Conservation (phyloP, 768 basidiomycete genomes). For the Fomitopsis serialis region DNA sequence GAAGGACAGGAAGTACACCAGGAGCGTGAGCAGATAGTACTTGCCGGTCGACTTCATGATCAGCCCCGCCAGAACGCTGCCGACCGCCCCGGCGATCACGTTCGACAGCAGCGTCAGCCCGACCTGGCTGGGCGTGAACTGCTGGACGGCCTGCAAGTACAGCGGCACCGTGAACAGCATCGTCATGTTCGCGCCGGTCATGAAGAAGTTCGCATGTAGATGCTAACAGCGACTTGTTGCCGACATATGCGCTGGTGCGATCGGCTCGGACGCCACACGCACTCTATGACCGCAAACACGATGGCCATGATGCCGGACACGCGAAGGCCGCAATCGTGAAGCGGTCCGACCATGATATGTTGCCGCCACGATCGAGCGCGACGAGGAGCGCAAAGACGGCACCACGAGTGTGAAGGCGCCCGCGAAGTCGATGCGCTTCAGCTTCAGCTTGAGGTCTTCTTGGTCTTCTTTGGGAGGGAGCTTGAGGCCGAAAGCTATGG, state of each 20-base stretch:
- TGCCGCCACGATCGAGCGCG: conserved; percentile 41
- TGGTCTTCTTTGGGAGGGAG: conserved; percentile 34
- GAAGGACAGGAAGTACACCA: conserved; percentile 33
- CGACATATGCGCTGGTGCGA: conserved; percentile 53
- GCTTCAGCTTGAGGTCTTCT: conserved; percentile 41
- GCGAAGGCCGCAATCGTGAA: conserved; percentile 17
- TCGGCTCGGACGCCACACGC: conserved; percentile 49
- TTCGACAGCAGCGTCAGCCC: conserved; percentile 48
- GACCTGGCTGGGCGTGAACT: conserved; percentile 40
- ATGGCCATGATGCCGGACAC: conserved; percentile 10
- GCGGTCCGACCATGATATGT: conserved; percentile 24
- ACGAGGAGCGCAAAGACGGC: conserved; percentile 52
- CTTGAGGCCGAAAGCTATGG: conserved; percentile 50
- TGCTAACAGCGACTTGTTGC: conserved; percentile 43
- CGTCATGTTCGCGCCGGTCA: conserved; percentile 37
- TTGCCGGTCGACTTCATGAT: conserved; percentile 55
- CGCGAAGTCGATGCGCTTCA: conserved; percentile 57
- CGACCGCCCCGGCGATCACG: conserved; percentile 41
- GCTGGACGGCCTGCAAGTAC: conserved; percentile 53
- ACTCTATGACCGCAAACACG: conserved; percentile 43
- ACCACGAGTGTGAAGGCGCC: conserved; percentile 52
- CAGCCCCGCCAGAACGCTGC: conserved; percentile 47
- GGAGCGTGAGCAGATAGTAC: conserved; percentile 46
- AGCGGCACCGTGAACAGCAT: conserved; percentile 50
- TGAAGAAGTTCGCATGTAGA: conserved; percentile 60